Conservation (phyloP, 345 rosid genomes). For the Gossypium ekmanianum region DNA sequence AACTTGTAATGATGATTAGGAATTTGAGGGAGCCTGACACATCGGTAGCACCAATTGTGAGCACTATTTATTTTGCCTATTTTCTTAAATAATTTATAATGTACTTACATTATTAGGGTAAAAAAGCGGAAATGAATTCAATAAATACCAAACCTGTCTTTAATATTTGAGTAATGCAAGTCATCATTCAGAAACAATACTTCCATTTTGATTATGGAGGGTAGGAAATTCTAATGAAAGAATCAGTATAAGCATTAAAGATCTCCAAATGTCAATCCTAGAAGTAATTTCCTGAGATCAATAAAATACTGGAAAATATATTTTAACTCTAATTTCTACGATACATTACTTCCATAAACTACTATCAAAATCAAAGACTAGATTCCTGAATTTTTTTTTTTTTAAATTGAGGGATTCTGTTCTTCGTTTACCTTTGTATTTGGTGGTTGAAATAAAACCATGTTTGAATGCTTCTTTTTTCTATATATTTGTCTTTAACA, state of each 20-base stretch:
- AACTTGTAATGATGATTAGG: no score
- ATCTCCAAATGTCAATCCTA: background rate
- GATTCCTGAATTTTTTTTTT: background rate
- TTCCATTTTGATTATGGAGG: no score
- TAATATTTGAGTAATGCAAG: no score
- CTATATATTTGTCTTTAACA: constrained; percentile 38
- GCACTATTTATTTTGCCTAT: no score
- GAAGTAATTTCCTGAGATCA: background rate
- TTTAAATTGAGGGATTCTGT: background rate
- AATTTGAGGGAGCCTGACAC: no score
- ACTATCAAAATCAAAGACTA: background rate
- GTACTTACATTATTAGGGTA: no score
- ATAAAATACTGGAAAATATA: background rate
- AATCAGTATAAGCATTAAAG: background rate
- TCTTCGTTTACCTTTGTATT: background rate
- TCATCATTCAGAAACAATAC: no score
- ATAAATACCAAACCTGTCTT: no score
- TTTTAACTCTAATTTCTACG: background rate
- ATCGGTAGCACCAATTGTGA: no score
- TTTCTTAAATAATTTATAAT: no score
- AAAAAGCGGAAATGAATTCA: no score
- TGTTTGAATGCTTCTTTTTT: background rate
- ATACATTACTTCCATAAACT: background rate
- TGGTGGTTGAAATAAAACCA: background rate
- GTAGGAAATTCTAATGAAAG: no score